Evolutionary conservation across 2,329 filamentous ascomycete genomes (phyloP).

Genomic region (Teratosphaeria viscida): DNA sequence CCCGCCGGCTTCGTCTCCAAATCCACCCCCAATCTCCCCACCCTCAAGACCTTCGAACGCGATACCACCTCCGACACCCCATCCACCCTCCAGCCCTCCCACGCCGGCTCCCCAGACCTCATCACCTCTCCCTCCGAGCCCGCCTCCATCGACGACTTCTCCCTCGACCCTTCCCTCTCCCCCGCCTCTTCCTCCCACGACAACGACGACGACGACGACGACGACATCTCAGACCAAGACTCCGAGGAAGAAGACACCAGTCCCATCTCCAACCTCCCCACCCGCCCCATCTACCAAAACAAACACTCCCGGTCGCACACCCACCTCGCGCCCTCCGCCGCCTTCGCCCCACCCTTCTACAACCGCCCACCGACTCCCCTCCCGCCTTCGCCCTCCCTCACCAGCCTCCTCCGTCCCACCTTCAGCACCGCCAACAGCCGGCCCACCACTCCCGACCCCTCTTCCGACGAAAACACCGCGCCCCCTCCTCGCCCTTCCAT

Average conservation of each 20-base stretch:
- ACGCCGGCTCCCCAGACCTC: conserved; percentile 11
- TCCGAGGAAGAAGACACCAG: conserved; percentile 6
- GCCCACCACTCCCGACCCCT: conserved; percentile 87
- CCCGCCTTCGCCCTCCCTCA: conserved; percentile 84
- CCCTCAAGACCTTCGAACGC: conserved; percentile 25
- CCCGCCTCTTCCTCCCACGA: conserved; percentile 17
- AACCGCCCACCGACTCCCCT: conserved; percentile 91
- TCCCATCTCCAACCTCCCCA: conserved; percentile 17
- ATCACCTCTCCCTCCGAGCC: conserved; percentile 29
- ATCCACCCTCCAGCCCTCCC: background rate
- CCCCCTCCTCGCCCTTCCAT: conserved; percentile 13
- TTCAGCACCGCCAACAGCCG: conserved; percentile 60
- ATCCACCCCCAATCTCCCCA: conserved; percentile 38
- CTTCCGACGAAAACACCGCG: conserved; percentile 57
- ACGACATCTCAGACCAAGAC: conserved; percentile 1
- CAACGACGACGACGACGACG: conserved; percentile 15
- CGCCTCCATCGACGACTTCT: conserved; percentile 29
- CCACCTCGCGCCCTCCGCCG: conserved; percentile 30
- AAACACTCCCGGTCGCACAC: conserved; percentile 33
- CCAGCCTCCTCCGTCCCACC: conserved; percentile 69
- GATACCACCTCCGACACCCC: conserved; percentile 7
- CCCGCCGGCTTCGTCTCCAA: conserved; percentile 35
- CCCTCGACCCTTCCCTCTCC: conserved; percentile 19
- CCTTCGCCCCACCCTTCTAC: conserved; percentile 81
- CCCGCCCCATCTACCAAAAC: conserved; percentile 32